Conservation (phyloP, 305 asterid species). For the Andrographis paniculata region DNA sequence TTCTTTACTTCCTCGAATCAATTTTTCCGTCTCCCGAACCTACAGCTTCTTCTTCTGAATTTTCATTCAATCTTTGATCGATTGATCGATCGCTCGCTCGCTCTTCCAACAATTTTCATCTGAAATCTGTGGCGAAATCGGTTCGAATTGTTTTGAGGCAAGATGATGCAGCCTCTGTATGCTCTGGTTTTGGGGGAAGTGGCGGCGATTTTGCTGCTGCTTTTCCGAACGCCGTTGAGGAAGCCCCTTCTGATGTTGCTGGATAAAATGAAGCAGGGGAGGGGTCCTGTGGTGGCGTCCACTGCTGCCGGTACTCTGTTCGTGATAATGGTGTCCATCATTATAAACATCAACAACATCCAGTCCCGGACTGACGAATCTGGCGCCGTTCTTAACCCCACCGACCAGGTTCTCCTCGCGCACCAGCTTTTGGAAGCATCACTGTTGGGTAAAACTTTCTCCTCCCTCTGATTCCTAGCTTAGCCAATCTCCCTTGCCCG, state of each 20-base stretch:
- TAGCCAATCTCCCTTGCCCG: no score
- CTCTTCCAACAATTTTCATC: no score
- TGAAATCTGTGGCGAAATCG: no score
- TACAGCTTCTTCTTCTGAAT: no score
- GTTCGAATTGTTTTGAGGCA: neutral
- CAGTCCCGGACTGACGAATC: slow-evolving; percentile 39
- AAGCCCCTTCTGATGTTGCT: slow-evolving; percentile 42
- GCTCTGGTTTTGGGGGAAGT: slow-evolving; percentile 54
- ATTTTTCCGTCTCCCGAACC: no score
- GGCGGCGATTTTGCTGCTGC: slow-evolving; percentile 37
- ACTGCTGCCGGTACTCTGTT: slow-evolving; percentile 68
- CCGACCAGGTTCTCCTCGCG: slow-evolving; percentile 71
- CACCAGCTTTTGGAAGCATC: slow-evolving; percentile 59
- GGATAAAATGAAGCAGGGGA: slow-evolving; percentile 60
- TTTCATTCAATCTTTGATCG: no score
- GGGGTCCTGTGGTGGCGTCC: slow-evolving; percentile 57
- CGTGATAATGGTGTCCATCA: slow-evolving; percentile 41
- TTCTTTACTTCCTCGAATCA: no score
- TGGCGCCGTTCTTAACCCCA: slow-evolving; percentile 36
- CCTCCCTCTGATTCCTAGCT: neutral
- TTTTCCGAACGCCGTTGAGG: slow-evolving; percentile 66
- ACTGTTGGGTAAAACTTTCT: slow-evolving; percentile 37
- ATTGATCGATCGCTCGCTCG: no score
- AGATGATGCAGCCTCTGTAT: slow-evolving; percentile 66
- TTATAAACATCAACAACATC: slow-evolving; percentile 34